Conservation (phyloP, 2,329 filamentous ascomycete genomes). For the Phialophora expanda region DNA sequence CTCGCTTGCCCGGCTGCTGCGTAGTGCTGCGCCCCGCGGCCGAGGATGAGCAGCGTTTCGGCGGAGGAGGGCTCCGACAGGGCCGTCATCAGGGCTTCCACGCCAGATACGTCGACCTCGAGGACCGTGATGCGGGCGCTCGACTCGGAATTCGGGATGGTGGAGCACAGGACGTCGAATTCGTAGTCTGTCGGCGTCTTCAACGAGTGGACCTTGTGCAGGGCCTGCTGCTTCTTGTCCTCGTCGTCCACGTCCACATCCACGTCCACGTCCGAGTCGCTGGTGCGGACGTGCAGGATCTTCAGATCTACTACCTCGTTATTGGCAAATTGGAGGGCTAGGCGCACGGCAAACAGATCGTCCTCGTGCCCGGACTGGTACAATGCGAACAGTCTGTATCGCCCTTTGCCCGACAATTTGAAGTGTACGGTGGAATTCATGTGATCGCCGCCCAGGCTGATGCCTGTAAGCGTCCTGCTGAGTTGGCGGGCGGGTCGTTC, state of each 20-base stretch:
- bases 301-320: conserved; percentile 67
- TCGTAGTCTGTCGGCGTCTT: conserved; percentile 22
- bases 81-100: conserved; percentile 46
- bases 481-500: conserved; percentile 49
- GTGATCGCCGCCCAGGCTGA: conserved; percentile 56
- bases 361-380: conserved; percentile 80
- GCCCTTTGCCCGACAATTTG: conserved; percentile 49
- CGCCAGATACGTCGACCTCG: conserved; percentile 20
- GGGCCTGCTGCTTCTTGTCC: conserved; percentile 1
- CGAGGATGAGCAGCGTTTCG: conserved; percentile 27
- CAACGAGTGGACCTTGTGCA: not conserved
- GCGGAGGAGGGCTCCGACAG: conserved; percentile 38
- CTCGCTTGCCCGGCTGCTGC: not conserved
- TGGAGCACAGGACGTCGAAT: conserved; percentile 23
- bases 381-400: conserved; percentile 76
- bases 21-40: conserved; percentile 6
- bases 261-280: conserved; percentile 17
- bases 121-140: conserved; percentile 21
- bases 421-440: conserved; percentile 33
- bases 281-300: conserved; percentile 23
- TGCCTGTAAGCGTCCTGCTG: conserved; percentile 57
- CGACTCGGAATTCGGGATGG: conserved; percentile 13
- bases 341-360: conserved; percentile 76
- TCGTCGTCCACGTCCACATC: not conserved
- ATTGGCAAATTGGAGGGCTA: conserved; percentile 82